Evolutionary conservation across 2,329 filamentous ascomycete genomes (phyloP).

Genomic region (Ceratocystis smalleyi): DNA sequence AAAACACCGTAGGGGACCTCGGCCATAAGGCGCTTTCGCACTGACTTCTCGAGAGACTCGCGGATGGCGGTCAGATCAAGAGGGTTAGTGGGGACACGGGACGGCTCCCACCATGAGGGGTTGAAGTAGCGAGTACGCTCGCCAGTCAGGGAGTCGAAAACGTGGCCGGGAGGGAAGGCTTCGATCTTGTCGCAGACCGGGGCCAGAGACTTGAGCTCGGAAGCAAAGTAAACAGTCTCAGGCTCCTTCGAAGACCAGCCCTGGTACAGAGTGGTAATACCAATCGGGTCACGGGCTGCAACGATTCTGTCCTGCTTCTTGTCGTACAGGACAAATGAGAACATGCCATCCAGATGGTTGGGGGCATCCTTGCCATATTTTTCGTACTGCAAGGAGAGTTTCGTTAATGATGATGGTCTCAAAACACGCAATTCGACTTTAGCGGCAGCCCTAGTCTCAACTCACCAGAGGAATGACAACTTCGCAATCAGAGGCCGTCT

Average conservation of each 20-base stretch:
- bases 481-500: constrained; percentile 96
- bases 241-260: constrained; percentile 75
- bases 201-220: constrained; percentile 85
- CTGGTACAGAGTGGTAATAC: constrained; percentile 94
- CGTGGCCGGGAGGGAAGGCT: constrained; percentile 83
- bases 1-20: constrained; percentile 96
- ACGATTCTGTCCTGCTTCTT: constrained; percentile 84
- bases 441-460: constrained; percentile 14
- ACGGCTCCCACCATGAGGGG: constrained; percentile 80
- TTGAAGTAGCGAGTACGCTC: constrained; percentile 76
- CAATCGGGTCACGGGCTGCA: constrained; percentile 89
- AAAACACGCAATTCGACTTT: background rate
- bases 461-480: constrained; percentile 92
- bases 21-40: constrained; percentile 94
- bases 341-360: constrained; percentile 95
- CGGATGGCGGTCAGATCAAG: constrained; percentile 73
- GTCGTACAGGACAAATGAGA: constrained; percentile 96
- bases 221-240: constrained; percentile 83
- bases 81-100: constrained; percentile 60
- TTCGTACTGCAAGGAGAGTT: constrained; percentile 49
- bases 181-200: constrained; percentile 91
- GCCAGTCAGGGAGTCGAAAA: constrained; percentile 89
- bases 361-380: constrained; percentile 85
- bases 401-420: background rate
- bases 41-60: constrained; percentile 70